These are phyloP conservation scores for Eutrema heterophyllum DNA, from an alignment of 345 rosid species.

Conservation along the genomic window DNA sequence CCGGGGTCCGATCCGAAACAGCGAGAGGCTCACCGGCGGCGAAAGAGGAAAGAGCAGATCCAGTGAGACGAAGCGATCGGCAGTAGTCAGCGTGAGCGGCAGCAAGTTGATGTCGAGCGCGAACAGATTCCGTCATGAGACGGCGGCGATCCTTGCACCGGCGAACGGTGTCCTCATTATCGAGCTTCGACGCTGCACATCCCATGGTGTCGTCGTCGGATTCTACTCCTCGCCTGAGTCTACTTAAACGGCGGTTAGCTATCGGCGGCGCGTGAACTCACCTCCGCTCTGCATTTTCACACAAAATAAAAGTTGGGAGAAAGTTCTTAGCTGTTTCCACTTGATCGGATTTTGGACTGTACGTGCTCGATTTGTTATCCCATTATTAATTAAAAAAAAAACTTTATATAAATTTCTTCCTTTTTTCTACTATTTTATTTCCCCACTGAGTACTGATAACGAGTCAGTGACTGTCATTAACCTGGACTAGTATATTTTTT, in stretches of 20 bases:
- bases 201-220: constrained; percentile 45
- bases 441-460: background rate
- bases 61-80: constrained; percentile 78
- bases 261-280: constrained; percentile 15
- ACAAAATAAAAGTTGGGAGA: background rate
- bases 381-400: background rate
- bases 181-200: constrained; percentile 87
- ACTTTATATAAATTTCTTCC: background rate
- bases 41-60: constrained; percentile 79
- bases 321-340: constrained; percentile 25
- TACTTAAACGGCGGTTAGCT: background rate
- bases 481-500: background rate
- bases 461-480: constrained; percentile 17
- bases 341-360: constrained; percentile 23
- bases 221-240: background rate
- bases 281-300: background rate
- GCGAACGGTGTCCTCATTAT: constrained; percentile 86
- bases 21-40: constrained; percentile 73
- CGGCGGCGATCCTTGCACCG: constrained; percentile 98
- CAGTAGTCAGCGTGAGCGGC: constrained; percentile 95
- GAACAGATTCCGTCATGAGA: constrained; percentile 83
- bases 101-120: constrained; percentile 80
- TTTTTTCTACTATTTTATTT: constrained; percentile 10
- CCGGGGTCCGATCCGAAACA: constrained; percentile 82
- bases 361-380: constrained; percentile 8